These are phyloP conservation scores for Mycena kentingensis DNA, from an alignment of 768 basidiomycete species.

Conservation along the genomic window DNA sequence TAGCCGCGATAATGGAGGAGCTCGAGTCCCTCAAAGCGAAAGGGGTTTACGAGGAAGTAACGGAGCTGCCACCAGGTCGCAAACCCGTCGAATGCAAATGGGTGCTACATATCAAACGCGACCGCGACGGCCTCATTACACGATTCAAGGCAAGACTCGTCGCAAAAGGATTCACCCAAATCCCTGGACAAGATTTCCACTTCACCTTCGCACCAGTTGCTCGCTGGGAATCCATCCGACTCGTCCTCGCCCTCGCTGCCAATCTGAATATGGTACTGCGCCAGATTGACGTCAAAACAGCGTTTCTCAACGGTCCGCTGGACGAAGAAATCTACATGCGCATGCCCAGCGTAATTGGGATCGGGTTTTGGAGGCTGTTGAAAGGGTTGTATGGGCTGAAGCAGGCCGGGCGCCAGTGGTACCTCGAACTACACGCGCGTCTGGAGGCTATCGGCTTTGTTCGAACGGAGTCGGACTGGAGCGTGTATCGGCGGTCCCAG, in stretches of 20 bases:
- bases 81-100: conserved; percentile 14
- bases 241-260: conserved; percentile 29
- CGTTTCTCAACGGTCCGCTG: conserved; percentile 35
- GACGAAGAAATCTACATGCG: conserved; percentile 38
- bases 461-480: conserved; percentile 15
- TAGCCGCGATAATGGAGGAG: conserved; percentile 19
- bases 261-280: conserved; percentile 29
- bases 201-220: conserved; percentile 5
- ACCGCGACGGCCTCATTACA: conserved; percentile 12
- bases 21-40: conserved; percentile 26
- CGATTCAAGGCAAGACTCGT: conserved; percentile 3
- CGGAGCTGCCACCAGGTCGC: conserved; percentile 10
- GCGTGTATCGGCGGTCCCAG: conserved; percentile 6
- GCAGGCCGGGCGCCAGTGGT: conserved; percentile 9
- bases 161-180: conserved; percentile 28
- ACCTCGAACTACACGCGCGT: conserved; percentile 1
- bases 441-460: conserved; percentile 8
- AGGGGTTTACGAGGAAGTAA: conserved; percentile 22
- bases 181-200: conserved; percentile 31
- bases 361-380: conserved; percentile 21
- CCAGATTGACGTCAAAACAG: conserved; percentile 34
- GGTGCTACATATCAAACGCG: conserved; percentile 23
- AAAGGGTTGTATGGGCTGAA: conserved; percentile 11
- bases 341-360: conserved; percentile 19
- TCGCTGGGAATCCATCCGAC: conserved; percentile 3